Percentiles rank a stretch among this genome's conserved stretches.
Evolutionary conservation across 2,329 filamentous ascomycete species (phyloP).

Genomic region (Parasarocladium wereldwijsianum): DNA sequence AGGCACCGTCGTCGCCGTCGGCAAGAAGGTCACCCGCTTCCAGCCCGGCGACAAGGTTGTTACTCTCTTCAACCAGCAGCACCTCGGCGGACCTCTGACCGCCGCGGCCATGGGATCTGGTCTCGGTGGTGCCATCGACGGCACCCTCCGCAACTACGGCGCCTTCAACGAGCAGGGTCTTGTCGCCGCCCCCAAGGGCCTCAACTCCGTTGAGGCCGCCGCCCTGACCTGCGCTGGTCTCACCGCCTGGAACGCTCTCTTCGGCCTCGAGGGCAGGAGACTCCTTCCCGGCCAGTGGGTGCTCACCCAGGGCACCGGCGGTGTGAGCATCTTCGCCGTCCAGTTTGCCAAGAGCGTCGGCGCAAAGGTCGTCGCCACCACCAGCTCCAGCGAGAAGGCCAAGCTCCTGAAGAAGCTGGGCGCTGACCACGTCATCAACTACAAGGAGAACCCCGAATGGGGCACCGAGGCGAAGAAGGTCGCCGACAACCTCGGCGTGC

Average conservation of each 20-base stretch:
- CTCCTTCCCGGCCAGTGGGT: slow-evolving; percentile 42
- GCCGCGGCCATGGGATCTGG: slow-evolving; percentile 29
- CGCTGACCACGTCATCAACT: slow-evolving; percentile 35
- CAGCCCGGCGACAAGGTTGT: slow-evolving; percentile 37
- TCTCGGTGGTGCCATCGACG: slow-evolving; percentile 54
- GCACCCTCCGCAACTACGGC: slow-evolving; percentile 51
- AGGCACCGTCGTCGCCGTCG: slow-evolving; percentile 36
- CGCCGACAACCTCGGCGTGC: slow-evolving; percentile 27
- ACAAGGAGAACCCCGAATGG: slow-evolving; percentile 29
- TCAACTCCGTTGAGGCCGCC: slow-evolving; percentile 36
- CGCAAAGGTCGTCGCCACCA: slow-evolving; percentile 33
- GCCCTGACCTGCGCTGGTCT: slow-evolving; percentile 46
- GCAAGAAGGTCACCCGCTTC: slow-evolving; percentile 31
- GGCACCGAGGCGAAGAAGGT: slow-evolving; percentile 27
- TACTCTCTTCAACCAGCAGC: slow-evolving; percentile 47
- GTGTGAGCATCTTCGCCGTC: slow-evolving; percentile 52
- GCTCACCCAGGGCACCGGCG: slow-evolving; percentile 56
- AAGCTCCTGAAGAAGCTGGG: slow-evolving; percentile 28
- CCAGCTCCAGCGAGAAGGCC: slow-evolving; percentile 28
- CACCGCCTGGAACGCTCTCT: slow-evolving; percentile 53
- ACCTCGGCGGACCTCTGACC: slow-evolving; percentile 29
- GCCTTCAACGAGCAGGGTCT: slow-evolving; percentile 55
- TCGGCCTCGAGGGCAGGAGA: slow-evolving; percentile 31
- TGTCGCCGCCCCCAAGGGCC: slow-evolving; percentile 43
- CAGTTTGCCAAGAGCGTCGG: slow-evolving; percentile 38